phyloP scores from a whole-genome alignment of 208 protist genomes.

The Trypanosomatidae sp. region DNA sequence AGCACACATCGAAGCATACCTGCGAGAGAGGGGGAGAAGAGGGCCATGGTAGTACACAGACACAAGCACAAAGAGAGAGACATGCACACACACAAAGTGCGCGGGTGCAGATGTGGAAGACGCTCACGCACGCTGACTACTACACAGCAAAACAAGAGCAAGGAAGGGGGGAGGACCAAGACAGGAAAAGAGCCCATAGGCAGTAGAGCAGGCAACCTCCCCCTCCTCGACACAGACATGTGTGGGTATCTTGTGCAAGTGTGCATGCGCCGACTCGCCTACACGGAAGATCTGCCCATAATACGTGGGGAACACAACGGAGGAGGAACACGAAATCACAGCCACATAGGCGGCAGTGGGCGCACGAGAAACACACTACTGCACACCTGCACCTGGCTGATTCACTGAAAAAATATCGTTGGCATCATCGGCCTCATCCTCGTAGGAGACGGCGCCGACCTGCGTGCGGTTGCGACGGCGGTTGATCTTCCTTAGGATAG shows the following conservation, averaged over 20 bases:
- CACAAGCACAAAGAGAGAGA: not conserved
- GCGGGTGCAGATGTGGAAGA: not conserved
- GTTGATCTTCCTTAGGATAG: slow-evolving; percentile 23
- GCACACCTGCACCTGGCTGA: slow-evolving; percentile 19
- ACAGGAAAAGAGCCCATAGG: not conserved
- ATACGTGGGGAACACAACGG: not conserved
- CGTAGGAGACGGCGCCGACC: slow-evolving; percentile 20
- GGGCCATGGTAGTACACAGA: not conserved
- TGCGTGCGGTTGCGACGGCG: slow-evolving; percentile 29
- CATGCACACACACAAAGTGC: not conserved
- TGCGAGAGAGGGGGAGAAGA: not conserved
- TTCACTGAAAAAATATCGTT: slow-evolving; percentile 26
- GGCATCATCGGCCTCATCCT: slow-evolving; percentile 16
- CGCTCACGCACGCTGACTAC: too few relatives aligned
- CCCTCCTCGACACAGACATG: not conserved
- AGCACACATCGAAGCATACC: not conserved
- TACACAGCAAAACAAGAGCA: not conserved
- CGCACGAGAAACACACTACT: not conserved
- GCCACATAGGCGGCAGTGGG: not conserved
- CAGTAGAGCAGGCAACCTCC: not conserved
- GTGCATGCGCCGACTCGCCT: not conserved
- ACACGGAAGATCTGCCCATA: not conserved
- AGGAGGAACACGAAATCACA: not conserved
- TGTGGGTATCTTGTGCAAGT: not conserved
- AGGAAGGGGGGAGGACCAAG: not conserved